Evolutionary conservation across 805 yeast genomes (phyloP).

Genomic region (Ogataea parapolymorpha): DNA sequence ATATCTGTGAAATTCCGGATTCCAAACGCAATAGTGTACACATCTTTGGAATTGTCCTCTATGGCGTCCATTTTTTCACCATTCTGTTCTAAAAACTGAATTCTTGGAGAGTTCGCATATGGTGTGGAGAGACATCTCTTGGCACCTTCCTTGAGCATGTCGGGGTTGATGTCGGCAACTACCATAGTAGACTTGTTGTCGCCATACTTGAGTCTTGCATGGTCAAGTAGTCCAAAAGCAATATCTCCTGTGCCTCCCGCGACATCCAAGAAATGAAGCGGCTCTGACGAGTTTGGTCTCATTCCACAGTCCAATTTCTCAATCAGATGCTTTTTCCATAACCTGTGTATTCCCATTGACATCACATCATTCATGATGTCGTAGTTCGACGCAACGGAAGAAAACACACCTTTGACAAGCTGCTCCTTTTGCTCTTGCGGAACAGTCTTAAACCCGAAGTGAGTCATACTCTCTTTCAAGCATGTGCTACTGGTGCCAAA

Average conservation of each 20-base stretch:
- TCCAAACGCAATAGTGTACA: constrained; percentile 96
- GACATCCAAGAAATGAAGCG: constrained; percentile 86
- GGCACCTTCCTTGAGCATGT: constrained; percentile 92
- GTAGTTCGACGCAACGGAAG: constrained; percentile 90
- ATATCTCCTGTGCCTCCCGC: constrained; percentile 99
- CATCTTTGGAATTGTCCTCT: constrained; percentile 84
- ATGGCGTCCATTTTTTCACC: constrained; percentile 87
- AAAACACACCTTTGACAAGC: constrained; percentile 81
- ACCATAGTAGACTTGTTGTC: constrained; percentile 81
- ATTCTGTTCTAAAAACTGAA: constrained; percentile 82
- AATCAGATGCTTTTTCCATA: constrained; percentile 93
- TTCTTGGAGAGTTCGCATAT: constrained; percentile 68
- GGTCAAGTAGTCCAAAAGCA: constrained; percentile 91
- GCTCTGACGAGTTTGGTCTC: constrained; percentile 74
- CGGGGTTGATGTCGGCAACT: constrained; percentile 91
- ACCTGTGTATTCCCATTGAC: constrained; percentile 92
- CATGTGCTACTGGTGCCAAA: constrained; percentile 2
- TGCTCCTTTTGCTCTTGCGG: constrained; percentile 76
- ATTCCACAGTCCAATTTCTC: constrained; percentile 87
- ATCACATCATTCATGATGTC: constrained; percentile 98
- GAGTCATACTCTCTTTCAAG: constrained; percentile 56
- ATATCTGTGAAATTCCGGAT: constrained; percentile 94
- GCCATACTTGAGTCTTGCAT: constrained; percentile 74
- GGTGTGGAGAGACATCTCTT: constrained; percentile 57
- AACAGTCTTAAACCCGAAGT: constrained; percentile 88